phyloP scores from a whole-genome alignment of 2,329 filamentous ascomycete genomes.

The Paracorniculantispora psalliotae region DNA sequence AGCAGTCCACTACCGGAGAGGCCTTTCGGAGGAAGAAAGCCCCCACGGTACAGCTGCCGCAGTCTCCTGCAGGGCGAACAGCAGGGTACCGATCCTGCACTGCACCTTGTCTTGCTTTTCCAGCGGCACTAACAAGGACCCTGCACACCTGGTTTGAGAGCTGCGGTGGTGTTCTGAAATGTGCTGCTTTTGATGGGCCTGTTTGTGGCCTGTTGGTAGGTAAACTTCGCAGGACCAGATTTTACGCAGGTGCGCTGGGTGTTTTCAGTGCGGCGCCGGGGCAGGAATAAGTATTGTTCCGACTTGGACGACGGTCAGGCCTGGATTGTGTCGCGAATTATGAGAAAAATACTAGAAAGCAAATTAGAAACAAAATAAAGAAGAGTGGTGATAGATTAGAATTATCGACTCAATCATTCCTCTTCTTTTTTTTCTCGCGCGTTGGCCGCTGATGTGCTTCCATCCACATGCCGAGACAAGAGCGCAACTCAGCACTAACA shows the following conservation, averaged over 20 bases:
- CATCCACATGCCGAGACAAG: not conserved
- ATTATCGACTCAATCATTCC: too few relatives aligned
- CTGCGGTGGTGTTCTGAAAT: slow-evolving; percentile 14
- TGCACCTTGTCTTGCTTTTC: not conserved
- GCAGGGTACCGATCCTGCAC: not conserved
- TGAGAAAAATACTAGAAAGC: too few relatives aligned
- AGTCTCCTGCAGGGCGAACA: not conserved
- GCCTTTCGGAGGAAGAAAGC: not conserved
- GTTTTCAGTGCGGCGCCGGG: not conserved
- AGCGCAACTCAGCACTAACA: not conserved
- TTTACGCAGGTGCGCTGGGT: slow-evolving; percentile 6
- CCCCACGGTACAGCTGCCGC: not conserved
- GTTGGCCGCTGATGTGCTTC: not conserved
- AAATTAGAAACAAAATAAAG: too few relatives aligned
- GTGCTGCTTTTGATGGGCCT: not conserved
- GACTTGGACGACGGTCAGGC: not conserved
- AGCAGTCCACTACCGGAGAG: not conserved
- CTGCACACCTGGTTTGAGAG: slow-evolving; percentile 12
- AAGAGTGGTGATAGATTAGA: too few relatives aligned
- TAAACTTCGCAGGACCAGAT: slow-evolving; percentile 13
- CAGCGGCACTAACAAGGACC: slow-evolving; percentile 1
- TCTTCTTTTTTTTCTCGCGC: too few relatives aligned
- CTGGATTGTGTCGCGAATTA: too few relatives aligned
- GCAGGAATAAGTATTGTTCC: not conserved
- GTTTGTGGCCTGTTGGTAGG: not conserved